Evolutionary conservation across 805 yeast species (phyloP), one percentile per base, ranked within the genome.

Genomic region (Tetrapisispora iriomotensis): DNA sequence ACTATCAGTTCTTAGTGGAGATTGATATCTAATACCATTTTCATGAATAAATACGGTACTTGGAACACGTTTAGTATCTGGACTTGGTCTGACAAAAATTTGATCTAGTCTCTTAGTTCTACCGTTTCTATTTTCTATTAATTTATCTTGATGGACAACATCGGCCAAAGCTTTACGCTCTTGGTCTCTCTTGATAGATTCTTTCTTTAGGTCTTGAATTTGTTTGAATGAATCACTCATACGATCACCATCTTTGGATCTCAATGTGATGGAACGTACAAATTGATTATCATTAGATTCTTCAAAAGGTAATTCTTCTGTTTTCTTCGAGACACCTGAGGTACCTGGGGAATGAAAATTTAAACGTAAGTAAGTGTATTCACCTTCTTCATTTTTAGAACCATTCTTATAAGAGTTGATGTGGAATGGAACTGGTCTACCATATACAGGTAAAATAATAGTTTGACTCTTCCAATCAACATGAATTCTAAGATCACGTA

Each of bases 351-450:
- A 80, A 60, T 88, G 79, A 70, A 90, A 86, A 60, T 90, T 90
- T 55, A 90, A 71, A 61, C 98, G 77, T 53, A 90, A 60, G 56
- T 84, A 88, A 1, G 95, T 87, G 60, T 75, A 87, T 49, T 88
- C 96, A 38, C 96, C 97, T 67, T 92, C 97, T 55, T 92, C 98
- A 47, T 81, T 85, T 55, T 87, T 88, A 9, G 95, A 82, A 36
- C 96, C 97, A 57, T 85, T 88, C 55, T 88, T 90, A 66, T 83
- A 88, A 4, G 96, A 71, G 60, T 86, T 86, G 56, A 90, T 87
- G 60, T 90, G 98, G 70, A 92, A 90, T 19, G 98, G 98, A 38
- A 92, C 97, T 1, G 97, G 96, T 54, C 97, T 74, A 46, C 98
- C 98, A 53, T 81, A 75, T 42, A 90, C 82, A 37, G 98, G 98